These are phyloP conservation scores for Teunomyces gatunensis DNA, from an alignment of 805 yeast genomes.

Conservation along the genomic window DNA sequence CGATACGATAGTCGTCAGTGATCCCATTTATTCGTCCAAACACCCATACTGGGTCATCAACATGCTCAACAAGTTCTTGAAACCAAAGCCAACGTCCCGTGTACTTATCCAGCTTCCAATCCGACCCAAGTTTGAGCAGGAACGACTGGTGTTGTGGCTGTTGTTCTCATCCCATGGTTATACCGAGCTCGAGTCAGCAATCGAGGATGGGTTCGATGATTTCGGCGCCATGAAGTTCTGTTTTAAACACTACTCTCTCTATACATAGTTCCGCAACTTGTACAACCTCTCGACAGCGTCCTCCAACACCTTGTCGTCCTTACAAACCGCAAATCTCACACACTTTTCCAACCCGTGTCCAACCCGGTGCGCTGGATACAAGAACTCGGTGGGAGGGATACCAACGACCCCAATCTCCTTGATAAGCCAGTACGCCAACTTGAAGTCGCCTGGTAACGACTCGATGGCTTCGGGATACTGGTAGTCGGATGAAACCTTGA, in stretches of 20 bases:
- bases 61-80: constrained; percentile 53
- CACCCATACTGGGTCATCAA: constrained; percentile 75
- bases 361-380: constrained; percentile 55
- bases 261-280: constrained; percentile 61
- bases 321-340: constrained; percentile 93
- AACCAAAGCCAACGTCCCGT: constrained; percentile 28
- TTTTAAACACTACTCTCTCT: constrained; percentile 30
- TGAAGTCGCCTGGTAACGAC: constrained; percentile 78
- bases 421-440: constrained; percentile 88
- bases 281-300: constrained; percentile 78
- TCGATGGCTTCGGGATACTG: constrained; percentile 68
- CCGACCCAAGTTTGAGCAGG: constrained; percentile 61
- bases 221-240: constrained; percentile 71
- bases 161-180: constrained; percentile 42
- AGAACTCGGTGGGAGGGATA: constrained; percentile 96
- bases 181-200: constrained; percentile 32
- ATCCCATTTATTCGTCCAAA: constrained; percentile 80
- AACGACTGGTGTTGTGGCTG: constrained; percentile 59
- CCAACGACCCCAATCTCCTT: constrained; percentile 92
- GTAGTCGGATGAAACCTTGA: constrained; percentile 73
- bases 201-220: constrained; percentile 76
- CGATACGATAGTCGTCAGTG: constrained; percentile 70
- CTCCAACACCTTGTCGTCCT: constrained; percentile 75
- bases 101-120: constrained; percentile 77
- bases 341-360: constrained; percentile 78